These are phyloP conservation scores for Saccharomyces uvarum DNA, from an alignment of 1,139 yeast species.

Conservation along the genomic window DNA sequence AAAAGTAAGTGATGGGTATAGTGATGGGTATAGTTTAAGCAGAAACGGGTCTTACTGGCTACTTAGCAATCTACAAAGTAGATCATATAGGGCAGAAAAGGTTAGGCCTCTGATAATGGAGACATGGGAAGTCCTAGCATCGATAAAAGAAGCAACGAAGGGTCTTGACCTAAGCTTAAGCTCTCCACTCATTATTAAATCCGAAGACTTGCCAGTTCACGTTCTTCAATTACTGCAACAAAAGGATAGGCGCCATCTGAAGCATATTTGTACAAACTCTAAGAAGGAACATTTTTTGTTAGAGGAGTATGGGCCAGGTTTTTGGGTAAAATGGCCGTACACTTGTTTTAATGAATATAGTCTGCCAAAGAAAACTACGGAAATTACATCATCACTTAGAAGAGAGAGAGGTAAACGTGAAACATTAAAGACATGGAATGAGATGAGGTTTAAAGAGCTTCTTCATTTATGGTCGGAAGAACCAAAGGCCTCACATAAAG, in stretches of 20 bases:
- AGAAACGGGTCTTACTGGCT: background rate
- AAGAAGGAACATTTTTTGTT: constrained; percentile 7
- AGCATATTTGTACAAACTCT: constrained; percentile 7
- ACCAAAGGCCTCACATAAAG: background rate
- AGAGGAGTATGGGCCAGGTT: constrained; percentile 17
- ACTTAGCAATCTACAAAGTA: background rate
- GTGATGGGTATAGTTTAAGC: background rate
- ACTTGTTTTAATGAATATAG: constrained; percentile 2
- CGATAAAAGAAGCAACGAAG: constrained; percentile 10
- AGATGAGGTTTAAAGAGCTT: constrained; percentile 11
- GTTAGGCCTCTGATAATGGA: constrained; percentile 11
- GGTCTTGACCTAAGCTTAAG: constrained; percentile 5
- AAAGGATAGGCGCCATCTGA: constrained; percentile 2
- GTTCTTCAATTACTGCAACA: background rate
- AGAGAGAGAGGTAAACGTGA: background rate
- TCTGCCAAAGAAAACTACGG: background rate
- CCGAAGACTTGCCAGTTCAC: constrained; percentile 8
- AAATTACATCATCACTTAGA: background rate
- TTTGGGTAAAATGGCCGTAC: constrained; percentile 15
- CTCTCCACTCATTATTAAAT: constrained; percentile 7
- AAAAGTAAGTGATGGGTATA: background rate
- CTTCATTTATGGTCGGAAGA: constrained; percentile 18
- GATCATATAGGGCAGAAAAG: background rate
- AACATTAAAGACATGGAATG: constrained; percentile 11
- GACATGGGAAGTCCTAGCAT: constrained; percentile 17